Percentiles rank a stretch among this genome's conserved stretches.
Evolutionary conservation across 2,329 filamentous ascomycete genomes (phyloP).

Genomic region (Colletotrichum sp.): DNA sequence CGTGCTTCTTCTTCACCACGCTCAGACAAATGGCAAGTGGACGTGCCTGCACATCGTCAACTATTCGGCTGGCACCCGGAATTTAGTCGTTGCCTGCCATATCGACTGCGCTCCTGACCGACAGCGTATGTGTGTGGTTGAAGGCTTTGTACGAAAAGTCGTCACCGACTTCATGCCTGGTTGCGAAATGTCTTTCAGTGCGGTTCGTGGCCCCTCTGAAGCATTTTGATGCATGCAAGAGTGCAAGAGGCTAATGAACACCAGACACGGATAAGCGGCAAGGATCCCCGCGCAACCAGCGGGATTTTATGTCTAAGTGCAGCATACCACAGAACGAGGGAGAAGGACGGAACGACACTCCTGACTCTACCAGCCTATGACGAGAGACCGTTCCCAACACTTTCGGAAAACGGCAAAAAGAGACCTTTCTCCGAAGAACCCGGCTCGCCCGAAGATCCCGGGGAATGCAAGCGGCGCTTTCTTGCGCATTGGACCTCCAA

Average conservation of each 20-base stretch:
- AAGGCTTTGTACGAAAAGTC: background rate
- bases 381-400: background rate
- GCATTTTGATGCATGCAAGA: background rate
- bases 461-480: background rate
- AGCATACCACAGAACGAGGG: fast-evolving
- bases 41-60: background rate
- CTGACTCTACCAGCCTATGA: background rate
- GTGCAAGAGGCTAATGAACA: background rate
- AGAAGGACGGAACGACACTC: background rate
- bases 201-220: background rate
- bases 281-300: fast-evolving
- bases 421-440: background rate
- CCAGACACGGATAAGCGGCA: background rate
- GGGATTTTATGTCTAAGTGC: background rate
- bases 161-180: background rate
- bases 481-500: background rate
- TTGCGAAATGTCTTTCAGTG: fast-evolving
- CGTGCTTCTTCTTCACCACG: background rate
- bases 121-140: background rate
- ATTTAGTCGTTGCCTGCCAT: background rate
- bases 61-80: background rate
- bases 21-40: background rate
- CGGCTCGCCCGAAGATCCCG: background rate
- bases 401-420: background rate
- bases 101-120: background rate